Evolutionary conservation across 1,284 basidiomycete species (phyloP), one percentile per base, ranked within the genome.

Genomic region (Xerocomus nothofagi): DNA sequence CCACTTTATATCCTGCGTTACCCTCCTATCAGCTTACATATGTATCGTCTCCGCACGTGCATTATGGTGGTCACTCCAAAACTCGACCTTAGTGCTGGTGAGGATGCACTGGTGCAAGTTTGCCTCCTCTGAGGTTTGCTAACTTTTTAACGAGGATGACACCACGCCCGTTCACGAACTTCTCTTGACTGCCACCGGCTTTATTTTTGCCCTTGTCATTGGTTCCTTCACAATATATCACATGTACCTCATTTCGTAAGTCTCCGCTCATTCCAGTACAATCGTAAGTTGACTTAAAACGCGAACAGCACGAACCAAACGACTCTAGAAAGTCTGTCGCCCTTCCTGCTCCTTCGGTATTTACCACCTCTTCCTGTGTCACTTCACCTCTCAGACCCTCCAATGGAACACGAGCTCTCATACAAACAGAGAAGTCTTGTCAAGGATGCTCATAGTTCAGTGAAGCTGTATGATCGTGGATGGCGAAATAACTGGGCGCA

Each of bases 151-250:
- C 15, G 44, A 88, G 84, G 75, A 88, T 60, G 76, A 84, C 61
- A 63, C 70, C 24, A 82, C 83, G 7, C 88, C 89, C 14, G 70
- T 93, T 18, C 84, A 92, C 53, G 82, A 81, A 63, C 73, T 93
- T 42, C 73, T 83, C 38, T 73, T 93, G 34, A 72, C 80, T 14
- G 76, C 87, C 52, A 67, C 77, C 32, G 88, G 88, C 1, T 65
- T 77, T 5, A 68, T 86, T 17, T 84, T 93, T 60, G 66, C 77
- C 6, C 68, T 92, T 17, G 78, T 86, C 40, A 74, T 94, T 33
- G 91, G 90, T 24, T 82, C 87, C 11, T 88, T 95, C 68, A 75
- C 84, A 14, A 64, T 73, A 34, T 95, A 91, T 62, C 91, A 95
- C 66, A 66, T 88, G 51, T 93, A 90, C 63, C 81, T 95, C 38